A percentile compares a stretch with the other conserved stretches of the same genome.
Conservation (phyloP, 1,139 yeast species). For the Pichia norvegensis region DNA sequence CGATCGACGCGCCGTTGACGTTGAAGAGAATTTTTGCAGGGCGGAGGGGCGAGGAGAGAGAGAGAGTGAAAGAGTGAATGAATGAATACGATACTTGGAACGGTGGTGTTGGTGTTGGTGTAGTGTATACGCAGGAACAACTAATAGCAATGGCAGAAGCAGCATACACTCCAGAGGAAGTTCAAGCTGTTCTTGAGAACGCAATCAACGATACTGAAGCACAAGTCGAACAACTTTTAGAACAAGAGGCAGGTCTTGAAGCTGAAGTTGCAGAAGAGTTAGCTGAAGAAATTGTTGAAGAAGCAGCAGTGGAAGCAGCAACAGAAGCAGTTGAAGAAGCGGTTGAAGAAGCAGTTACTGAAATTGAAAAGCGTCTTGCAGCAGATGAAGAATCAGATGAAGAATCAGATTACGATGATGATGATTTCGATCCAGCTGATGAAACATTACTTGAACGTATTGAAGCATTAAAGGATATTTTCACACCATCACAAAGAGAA, state of each 20-base stretch:
- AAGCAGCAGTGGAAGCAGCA: conserved; percentile 8
- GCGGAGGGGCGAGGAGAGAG: neutral
- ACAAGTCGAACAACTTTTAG: conserved; percentile 4
- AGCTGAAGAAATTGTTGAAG: conserved; percentile 12
- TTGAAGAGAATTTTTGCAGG: neutral
- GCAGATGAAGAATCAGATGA: conserved; percentile 22
- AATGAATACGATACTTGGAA: neutral
- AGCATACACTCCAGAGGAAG: conserved; percentile 10
- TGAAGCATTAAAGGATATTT: conserved; percentile 82
- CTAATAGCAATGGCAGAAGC: neutral
- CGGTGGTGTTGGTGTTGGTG: neutral
- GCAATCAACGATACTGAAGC: conserved; percentile 5
- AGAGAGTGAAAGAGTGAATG: neutral
- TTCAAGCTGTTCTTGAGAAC: conserved; percentile 7
- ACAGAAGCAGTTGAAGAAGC: conserved; percentile 11
- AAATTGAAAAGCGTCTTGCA: conserved; percentile 11
- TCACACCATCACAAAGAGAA: conserved; percentile 81
- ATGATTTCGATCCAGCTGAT: conserved; percentile 69
- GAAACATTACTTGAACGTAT: conserved; percentile 85
- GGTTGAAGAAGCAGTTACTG: conserved; percentile 12
- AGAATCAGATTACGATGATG: conserved; percentile 34
- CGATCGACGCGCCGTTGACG: no score
- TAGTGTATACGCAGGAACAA: neutral
- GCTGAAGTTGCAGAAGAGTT: conserved; percentile 6
- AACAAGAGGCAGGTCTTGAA: conserved; percentile 5